A percentile compares a stretch with the other conserved stretches of the same genome.
These are phyloP conservation scores for Anaeramoeba flamelloides DNA, from an alignment of 78 protist genomes.

Conservation along the genomic window DNA sequence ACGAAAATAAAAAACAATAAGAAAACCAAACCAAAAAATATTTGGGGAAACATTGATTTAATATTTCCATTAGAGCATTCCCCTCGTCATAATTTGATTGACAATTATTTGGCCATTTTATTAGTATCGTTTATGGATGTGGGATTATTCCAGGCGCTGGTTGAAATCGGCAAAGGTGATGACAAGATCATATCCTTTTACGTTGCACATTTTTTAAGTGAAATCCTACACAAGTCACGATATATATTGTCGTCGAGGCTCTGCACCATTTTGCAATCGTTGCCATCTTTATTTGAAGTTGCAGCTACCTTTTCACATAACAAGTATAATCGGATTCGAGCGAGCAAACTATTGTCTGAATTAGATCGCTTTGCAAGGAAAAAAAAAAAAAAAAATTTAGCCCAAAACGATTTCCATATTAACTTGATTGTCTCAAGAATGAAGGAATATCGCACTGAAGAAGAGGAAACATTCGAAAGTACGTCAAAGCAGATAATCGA, in stretches of 20 bases:
- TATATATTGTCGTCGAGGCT: neutral
- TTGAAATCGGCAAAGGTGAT: neutral
- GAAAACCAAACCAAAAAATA: neutral
- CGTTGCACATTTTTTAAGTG: neutral
- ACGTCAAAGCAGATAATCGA: no score
- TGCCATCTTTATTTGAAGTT: neutral
- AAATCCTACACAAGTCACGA: neutral
- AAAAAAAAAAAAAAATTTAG: neutral
- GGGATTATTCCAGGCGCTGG: neutral
- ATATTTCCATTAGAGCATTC: neutral
- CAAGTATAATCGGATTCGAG: neutral
- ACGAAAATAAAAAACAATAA: neutral
- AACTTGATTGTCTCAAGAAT: no score
- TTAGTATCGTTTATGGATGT: neutral
- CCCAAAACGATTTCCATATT: neutral
- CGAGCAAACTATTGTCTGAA: neutral
- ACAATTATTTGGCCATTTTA: neutral
- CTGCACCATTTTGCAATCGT: neutral
- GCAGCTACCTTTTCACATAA: neutral
- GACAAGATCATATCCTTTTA: neutral
- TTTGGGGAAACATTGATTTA: neutral
- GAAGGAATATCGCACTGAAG: no score
- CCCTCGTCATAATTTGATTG: neutral
- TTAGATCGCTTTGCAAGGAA: neutral
- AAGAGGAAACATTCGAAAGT: no score